Percentiles rank a stretch among this genome's conserved stretches.
phyloP scores from a whole-genome alignment of 305 asterid genomes.

The Lippia alba region DNA sequence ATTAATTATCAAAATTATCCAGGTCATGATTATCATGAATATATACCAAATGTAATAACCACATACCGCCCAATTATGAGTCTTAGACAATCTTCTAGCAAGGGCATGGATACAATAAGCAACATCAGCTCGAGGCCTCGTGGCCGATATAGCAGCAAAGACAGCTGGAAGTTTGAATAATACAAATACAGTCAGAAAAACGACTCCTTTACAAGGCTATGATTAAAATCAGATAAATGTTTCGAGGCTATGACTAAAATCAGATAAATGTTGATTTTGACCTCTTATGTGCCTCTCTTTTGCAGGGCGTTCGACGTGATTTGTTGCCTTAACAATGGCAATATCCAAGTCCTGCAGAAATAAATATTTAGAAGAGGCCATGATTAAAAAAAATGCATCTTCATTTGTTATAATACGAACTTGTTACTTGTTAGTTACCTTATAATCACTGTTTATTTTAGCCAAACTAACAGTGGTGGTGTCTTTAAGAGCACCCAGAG shows the following conservation, averaged over 20 bases:
- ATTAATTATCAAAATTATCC: not conserved
- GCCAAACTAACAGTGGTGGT: conserved; percentile 97
- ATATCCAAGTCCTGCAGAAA: conserved; percentile 82
- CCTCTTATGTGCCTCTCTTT: conserved; percentile 94
- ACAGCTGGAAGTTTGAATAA: conserved; percentile 60
- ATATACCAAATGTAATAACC: conserved; percentile 1
- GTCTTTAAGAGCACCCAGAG: conserved; percentile 96
- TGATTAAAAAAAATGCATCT: conserved; percentile 6
- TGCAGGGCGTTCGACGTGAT: conserved; percentile 95
- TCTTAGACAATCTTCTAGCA: conserved; percentile 88
- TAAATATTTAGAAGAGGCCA: conserved; percentile 13
- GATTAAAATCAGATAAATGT: conserved; percentile 17
- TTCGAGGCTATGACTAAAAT: not conserved
- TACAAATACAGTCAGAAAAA: conserved; percentile 35
- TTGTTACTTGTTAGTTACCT: conserved; percentile 52
- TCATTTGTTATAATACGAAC: not conserved
- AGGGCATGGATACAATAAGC: conserved; percentile 97
- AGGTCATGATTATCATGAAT: conserved; percentile 1
- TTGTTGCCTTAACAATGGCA: conserved; percentile 97
- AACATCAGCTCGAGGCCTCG: conserved; percentile 98
- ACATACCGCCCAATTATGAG: conserved; percentile 98
- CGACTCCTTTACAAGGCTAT: conserved; percentile 23
- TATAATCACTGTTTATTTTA: conserved; percentile 89
- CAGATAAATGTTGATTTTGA: conserved; percentile 27
- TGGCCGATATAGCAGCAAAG: conserved; percentile 87